Evolutionary conservation across 345 rosid genomes (phyloP).

Genomic region (Lumnitzera littorea): DNA sequence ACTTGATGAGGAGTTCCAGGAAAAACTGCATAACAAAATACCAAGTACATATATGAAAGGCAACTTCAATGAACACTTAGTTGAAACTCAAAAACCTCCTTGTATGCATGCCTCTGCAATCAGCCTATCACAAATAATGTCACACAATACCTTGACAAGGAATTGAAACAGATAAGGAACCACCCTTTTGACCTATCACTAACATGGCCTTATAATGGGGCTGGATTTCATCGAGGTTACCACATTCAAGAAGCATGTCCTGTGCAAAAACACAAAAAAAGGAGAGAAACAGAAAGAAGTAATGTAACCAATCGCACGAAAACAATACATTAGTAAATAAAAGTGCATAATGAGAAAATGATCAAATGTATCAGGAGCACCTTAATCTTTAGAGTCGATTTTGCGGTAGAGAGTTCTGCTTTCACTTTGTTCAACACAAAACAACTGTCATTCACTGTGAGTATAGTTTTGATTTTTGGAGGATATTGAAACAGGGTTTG

Average conservation of each 20-base stretch:
- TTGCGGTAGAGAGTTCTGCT: slow-evolving; percentile 27
- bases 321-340: not conserved
- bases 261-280: slow-evolving; percentile 4
- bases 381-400: slow-evolving; percentile 30
- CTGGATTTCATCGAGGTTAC: slow-evolving; percentile 32
- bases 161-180: slow-evolving; percentile 24
- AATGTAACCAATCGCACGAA: not conserved
- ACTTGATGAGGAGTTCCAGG: slow-evolving; percentile 41
- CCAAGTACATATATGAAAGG: not conserved
- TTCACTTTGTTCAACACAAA: slow-evolving; percentile 19
- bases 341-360: not conserved
- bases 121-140: not conserved
- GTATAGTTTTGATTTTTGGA: slow-evolving; percentile 30
- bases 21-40: slow-evolving; percentile 26
- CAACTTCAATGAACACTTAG: too few relatives aligned
- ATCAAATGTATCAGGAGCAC: slow-evolving; percentile 16
- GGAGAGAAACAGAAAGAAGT: slow-evolving; percentile 4
- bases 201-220: slow-evolving; percentile 41
- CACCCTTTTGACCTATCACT: slow-evolving; percentile 26
- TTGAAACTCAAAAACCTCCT: not conserved
- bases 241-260: slow-evolving; percentile 35
- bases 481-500: slow-evolving; percentile 26
- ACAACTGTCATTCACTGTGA: slow-evolving; percentile 13
- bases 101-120: too few relatives aligned
- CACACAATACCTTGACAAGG: slow-evolving; percentile 43